phyloP scores from a whole-genome alignment of 441 rosid genomes.

The Arabidopsis hybrid region DNA sequence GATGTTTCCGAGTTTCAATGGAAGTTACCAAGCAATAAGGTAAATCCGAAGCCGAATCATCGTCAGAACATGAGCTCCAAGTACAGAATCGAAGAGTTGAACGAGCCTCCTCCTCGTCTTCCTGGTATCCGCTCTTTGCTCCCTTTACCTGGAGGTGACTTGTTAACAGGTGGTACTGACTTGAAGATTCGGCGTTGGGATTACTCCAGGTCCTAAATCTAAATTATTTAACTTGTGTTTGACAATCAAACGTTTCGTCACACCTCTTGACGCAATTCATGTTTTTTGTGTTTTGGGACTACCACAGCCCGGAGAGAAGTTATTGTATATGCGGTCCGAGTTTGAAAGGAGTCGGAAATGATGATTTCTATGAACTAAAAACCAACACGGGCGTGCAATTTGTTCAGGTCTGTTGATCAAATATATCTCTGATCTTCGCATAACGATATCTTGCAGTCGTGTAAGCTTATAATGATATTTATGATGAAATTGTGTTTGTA shows the following conservation, averaged over 20 bases:
- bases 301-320: slow-evolving; percentile 86
- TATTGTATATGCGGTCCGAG: slow-evolving; percentile 92
- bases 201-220: slow-evolving; percentile 68
- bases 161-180: slow-evolving; percentile 98
- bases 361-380: slow-evolving; percentile 71
- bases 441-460: not conserved
- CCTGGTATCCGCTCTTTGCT: slow-evolving; percentile 92
- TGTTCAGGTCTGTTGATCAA: slow-evolving; percentile 75
- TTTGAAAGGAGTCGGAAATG: slow-evolving; percentile 74
- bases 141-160: slow-evolving; percentile 97
- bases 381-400: slow-evolving; percentile 76
- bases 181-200: slow-evolving; percentile 97
- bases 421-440: slow-evolving; percentile 1
- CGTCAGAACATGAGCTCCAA: slow-evolving; percentile 77
- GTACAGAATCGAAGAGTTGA: slow-evolving; percentile 93
- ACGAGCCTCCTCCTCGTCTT: slow-evolving; percentile 88
- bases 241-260: slow-evolving; percentile 29
- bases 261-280: slow-evolving; percentile 23
- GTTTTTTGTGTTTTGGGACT: slow-evolving; percentile 34
- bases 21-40: slow-evolving; percentile 76
- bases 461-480: not conserved
- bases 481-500: slow-evolving; percentile 16
- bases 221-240: slow-evolving; percentile 15
- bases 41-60: slow-evolving; percentile 61
- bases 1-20: slow-evolving; percentile 78